These are phyloP conservation scores for Suillus subalutaceus DNA, from an alignment of 768 basidiomycete genomes.

Conservation along the genomic window DNA sequence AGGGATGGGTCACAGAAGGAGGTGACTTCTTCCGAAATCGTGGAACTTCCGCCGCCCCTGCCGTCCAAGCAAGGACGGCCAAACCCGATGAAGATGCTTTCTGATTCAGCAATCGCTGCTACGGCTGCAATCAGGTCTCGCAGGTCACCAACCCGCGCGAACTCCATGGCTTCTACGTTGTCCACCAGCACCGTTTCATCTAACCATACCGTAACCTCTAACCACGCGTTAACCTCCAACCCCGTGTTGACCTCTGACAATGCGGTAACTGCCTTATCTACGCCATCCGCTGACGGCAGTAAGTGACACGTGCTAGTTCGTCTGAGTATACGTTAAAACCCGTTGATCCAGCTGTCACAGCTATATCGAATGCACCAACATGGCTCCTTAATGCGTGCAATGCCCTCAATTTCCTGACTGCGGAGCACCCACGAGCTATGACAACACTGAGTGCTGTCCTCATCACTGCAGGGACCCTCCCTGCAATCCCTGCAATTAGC, in stretches of 20 bases:
- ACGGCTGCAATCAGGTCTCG: constrained; percentile 31
- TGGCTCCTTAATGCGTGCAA: constrained; percentile 81
- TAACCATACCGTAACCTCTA: neutral
- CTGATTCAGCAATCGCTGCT: constrained; percentile 35
- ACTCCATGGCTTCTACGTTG: constrained; percentile 31
- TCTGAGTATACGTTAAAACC: neutral
- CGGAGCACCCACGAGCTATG: constrained; percentile 78
- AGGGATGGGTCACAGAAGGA: constrained; percentile 33
- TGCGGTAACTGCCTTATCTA: constrained; percentile 1
- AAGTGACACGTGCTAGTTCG: constrained; percentile 1
- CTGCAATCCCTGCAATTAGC: constrained; percentile 68
- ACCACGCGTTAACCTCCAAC: neutral
- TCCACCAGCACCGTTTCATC: constrained; percentile 16
- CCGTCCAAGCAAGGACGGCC: constrained; percentile 37
- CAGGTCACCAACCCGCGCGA: constrained; percentile 32
- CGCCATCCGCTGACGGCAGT: constrained; percentile 12
- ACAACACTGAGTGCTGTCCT: constrained; percentile 75
- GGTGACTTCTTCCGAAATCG: constrained; percentile 32
- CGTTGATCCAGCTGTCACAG: constrained; percentile 38
- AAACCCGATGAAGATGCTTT: constrained; percentile 37
- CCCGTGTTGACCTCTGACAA: neutral
- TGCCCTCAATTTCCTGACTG: constrained; percentile 73
- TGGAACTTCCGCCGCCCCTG: constrained; percentile 20
- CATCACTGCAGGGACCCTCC: constrained; percentile 77
- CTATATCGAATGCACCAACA: constrained; percentile 62